Evolutionary conservation across 1,139 yeast genomes (phyloP).

Genomic region (Suhomyces bokatorum): DNA sequence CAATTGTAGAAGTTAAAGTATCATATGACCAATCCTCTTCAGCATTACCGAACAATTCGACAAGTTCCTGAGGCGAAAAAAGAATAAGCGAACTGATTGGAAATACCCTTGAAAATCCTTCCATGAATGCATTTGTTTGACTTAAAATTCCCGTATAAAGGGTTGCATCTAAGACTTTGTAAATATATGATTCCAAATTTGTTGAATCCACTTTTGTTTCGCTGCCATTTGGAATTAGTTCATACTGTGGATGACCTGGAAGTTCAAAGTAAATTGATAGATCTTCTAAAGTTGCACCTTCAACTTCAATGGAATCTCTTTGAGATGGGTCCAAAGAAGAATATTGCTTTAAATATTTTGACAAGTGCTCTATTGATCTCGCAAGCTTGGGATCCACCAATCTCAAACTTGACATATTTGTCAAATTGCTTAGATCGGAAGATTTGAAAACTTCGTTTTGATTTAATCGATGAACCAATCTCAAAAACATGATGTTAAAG

Average conservation of each 20-base stretch:
- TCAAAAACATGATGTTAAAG: constrained; percentile 72
- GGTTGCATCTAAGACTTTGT: constrained; percentile 58
- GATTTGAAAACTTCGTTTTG: constrained; percentile 15
- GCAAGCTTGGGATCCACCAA: constrained; percentile 64
- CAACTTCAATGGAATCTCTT: constrained; percentile 32
- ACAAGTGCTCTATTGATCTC: constrained; percentile 56
- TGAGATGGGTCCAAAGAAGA: constrained; percentile 19
- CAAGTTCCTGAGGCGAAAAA: constrained; percentile 73
- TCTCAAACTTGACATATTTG: constrained; percentile 44
- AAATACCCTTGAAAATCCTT: constrained; percentile 83
- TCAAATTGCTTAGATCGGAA: constrained; percentile 28
- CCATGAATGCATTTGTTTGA: constrained; percentile 70
- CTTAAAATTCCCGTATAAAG: constrained; percentile 61
- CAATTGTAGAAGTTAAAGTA: constrained; percentile 59
- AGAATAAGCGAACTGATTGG: constrained; percentile 73
- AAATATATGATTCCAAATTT: constrained; percentile 62
- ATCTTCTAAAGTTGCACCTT: constrained; percentile 48
- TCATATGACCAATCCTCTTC: constrained; percentile 86
- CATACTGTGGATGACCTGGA: constrained; percentile 74
- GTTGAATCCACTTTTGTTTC: constrained; percentile 47
- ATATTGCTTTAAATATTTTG: constrained; percentile 41
- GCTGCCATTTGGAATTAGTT: constrained; percentile 58
- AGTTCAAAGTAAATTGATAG: constrained; percentile 65
- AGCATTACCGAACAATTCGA: constrained; percentile 60
- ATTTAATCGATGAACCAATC: constrained; percentile 38